These are phyloP conservation scores for Cenchrus americanus DNA, from an alignment of 176 grass and related monocot species.

Conservation along the genomic window DNA sequence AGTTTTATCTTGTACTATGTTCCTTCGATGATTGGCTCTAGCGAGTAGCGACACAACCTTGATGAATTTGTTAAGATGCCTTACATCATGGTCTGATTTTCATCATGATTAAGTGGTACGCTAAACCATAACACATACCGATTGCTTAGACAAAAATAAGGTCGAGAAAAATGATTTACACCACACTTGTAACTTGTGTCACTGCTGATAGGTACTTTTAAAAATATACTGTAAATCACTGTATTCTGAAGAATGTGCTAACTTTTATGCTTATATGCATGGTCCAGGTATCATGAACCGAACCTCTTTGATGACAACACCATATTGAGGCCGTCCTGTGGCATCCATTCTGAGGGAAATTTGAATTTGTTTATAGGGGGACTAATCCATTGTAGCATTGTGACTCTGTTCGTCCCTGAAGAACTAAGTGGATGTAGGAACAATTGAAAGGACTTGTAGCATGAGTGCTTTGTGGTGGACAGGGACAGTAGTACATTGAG, in stretches of 20 bases:
- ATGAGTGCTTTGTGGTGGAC: background rate
- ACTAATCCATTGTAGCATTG: constrained; percentile 8
- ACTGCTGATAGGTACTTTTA: background rate
- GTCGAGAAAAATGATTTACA: background rate
- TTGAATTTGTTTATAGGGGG: constrained; percentile 15
- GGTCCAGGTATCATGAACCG: constrained; percentile 29
- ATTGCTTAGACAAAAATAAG: background rate
- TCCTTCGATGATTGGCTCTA: too few relatives aligned
- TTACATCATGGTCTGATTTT: too few relatives aligned
- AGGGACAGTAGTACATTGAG: background rate
- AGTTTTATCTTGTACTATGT: background rate
- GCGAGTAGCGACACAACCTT: too few relatives aligned
- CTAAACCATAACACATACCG: too few relatives aligned
- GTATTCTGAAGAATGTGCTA: background rate
- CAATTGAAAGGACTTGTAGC: constrained; percentile 12
- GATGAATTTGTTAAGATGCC: too few relatives aligned
- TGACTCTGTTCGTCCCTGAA: background rate
- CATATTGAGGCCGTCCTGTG: background rate
- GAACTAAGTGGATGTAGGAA: constrained; percentile 32
- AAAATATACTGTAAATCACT: background rate
- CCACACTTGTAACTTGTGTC: background rate
- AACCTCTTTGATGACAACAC: constrained; percentile 7
- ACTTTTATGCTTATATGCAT: constrained; percentile 15
- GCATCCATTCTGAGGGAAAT: background rate
- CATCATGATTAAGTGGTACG: too few relatives aligned